Conservation (phyloP, 2,329 filamentous ascomycete genomes). For the Tympanopsis confertula region DNA sequence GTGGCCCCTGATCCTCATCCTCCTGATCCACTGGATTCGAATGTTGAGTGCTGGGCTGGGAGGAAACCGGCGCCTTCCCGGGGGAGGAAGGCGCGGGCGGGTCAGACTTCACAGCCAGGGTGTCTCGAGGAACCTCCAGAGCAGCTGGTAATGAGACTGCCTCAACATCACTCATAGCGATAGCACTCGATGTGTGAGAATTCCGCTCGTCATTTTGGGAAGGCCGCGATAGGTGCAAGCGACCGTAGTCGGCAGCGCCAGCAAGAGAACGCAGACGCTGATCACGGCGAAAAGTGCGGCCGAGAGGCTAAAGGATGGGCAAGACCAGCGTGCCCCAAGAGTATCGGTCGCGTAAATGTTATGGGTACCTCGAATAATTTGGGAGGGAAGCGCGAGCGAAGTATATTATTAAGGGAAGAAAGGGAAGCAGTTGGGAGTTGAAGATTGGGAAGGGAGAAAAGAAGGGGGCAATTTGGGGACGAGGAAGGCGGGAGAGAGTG, state of each 20-base stretch:
- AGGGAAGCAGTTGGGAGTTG: not conserved
- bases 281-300: constrained; percentile 12
- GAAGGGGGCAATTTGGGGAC: constrained; percentile 6
- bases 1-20: constrained; percentile 17
- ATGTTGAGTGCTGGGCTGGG: not conserved
- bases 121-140: constrained; percentile 18
- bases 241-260: constrained; percentile 17
- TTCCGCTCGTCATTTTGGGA: constrained; percentile 29
- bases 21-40: constrained; percentile 5
- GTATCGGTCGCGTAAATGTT: no score
- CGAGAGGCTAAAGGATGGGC: not conserved
- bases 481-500: no score
- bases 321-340: constrained; percentile 4
- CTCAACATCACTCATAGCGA: constrained; percentile 33
- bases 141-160: constrained; percentile 22
- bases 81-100: constrained; percentile 9
- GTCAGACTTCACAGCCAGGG: constrained; percentile 15
- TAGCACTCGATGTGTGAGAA: constrained; percentile 22
- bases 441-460: constrained; percentile 5
- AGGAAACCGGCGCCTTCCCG: constrained; percentile 5
- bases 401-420: not conserved
- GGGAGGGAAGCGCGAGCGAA: not conserved
- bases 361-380: no score
- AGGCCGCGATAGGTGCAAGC: constrained; percentile 19
- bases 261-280: constrained; percentile 17